Percentiles rank a stretch among this genome's conserved stretches.
Conservation (phyloP, 257 asterid genomes). For the Catharanthus roseus region DNA sequence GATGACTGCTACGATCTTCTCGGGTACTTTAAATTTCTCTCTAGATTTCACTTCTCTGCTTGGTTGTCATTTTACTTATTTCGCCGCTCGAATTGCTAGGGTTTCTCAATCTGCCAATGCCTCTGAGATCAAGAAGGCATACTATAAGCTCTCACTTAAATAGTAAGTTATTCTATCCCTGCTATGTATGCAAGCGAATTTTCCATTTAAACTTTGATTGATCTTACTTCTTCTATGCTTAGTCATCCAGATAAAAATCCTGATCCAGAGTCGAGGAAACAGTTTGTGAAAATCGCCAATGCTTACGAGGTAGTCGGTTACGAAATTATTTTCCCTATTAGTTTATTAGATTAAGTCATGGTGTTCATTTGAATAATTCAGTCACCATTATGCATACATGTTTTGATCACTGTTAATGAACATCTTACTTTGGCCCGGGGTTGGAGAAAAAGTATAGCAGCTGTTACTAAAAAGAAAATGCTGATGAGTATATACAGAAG, state of each 20-base stretch:
- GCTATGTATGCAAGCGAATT: not conserved
- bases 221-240: not conserved
- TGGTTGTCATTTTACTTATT: not conserved
- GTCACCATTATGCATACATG: not conserved
- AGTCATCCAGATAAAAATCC: slow-evolving; percentile 97
- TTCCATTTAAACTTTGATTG: slow-evolving; percentile 4
- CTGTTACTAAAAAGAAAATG: too few species aligned
- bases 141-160: slow-evolving; percentile 70
- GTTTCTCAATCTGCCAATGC: slow-evolving; percentile 41
- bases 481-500: not conserved
- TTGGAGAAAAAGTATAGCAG: too few species aligned
- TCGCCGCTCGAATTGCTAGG: slow-evolving; percentile 25
- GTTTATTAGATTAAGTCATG: not conserved
- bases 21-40: slow-evolving; percentile 38
- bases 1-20: slow-evolving; percentile 93
- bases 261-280: slow-evolving; percentile 79
- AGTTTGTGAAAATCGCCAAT: slow-evolving; percentile 78
- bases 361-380: not conserved
- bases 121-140: slow-evolving; percentile 43
- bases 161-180: slow-evolving; percentile 32
- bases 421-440: too few species aligned
- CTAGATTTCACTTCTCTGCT: not conserved
- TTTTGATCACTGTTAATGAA: too few species aligned
- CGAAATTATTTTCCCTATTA: not conserved
- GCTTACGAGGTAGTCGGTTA: slow-evolving; percentile 71